Percentiles rank a stretch among this genome's conserved stretches.
phyloP scores from a whole-genome alignment of 352 stramenopile genomes.

The Globisporangium cederbergense region DNA sequence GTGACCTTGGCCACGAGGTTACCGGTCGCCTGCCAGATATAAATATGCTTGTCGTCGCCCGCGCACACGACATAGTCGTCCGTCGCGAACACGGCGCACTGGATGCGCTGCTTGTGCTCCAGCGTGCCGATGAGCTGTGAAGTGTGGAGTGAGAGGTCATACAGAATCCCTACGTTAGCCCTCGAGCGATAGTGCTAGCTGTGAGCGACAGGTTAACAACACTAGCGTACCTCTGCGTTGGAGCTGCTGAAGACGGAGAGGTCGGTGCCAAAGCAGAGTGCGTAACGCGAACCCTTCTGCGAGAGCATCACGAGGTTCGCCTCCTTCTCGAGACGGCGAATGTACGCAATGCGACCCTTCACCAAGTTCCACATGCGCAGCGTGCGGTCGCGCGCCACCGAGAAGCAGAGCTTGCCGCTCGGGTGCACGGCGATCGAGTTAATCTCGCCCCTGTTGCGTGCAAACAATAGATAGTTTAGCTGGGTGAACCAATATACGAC shows the following conservation, averaged over 20 bases:
- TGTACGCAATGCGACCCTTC: slow-evolving; percentile 86
- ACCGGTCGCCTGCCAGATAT: slow-evolving; percentile 74
- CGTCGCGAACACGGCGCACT: slow-evolving; percentile 69
- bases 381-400: slow-evolving; percentile 75
- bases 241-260: slow-evolving; percentile 74
- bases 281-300: slow-evolving; percentile 67
- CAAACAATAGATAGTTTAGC: background rate
- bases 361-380: slow-evolving; percentile 91
- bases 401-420: slow-evolving; percentile 87
- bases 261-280: slow-evolving; percentile 64
- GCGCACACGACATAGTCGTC: slow-evolving; percentile 76
- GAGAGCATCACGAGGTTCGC: slow-evolving; percentile 74
- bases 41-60: slow-evolving; percentile 80
- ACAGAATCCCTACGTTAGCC: background rate
- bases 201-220: background rate
- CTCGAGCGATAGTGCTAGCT: too few species aligned
- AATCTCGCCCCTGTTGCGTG: slow-evolving; percentile 54
- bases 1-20: slow-evolving; percentile 65
- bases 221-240: slow-evolving; percentile 59
- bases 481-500: background rate
- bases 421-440: slow-evolving; percentile 85
- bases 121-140: slow-evolving; percentile 66
- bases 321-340: slow-evolving; percentile 81
- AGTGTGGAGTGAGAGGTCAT: slow-evolving; percentile 5
- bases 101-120: slow-evolving; percentile 71